Base-by-base conservation (phyloP, 805 yeast species). In the Wickerhamomyces strasburgensis region DNA sequence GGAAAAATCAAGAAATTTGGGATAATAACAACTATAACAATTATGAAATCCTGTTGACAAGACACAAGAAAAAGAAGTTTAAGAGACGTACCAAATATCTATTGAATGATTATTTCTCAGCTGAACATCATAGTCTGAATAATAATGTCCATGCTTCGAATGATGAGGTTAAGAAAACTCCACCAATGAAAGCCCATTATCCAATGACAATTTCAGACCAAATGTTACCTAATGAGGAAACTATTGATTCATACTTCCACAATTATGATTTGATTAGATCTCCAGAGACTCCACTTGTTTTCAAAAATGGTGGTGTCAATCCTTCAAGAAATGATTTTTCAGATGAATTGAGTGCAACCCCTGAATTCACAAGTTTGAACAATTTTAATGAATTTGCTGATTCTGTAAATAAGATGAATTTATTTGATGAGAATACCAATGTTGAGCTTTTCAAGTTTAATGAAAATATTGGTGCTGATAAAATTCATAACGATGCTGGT, bases 11-110 rank as follows among this genome's bases (percentile, higher is more conserved):
- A 13, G 88, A 79, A 46, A 72, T 56, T 52, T 86, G 95, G 95
- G 96, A 86, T 57, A 86, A 84, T 62, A 87, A 86, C 60, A 44
- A 60, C 27, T 53, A 54, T 35, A 56, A 60, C 31, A 86, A 86
- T 60, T 86, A 82, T 58, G 68, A 64, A 29, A 59, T 86, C 14
- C 14, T 42, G 8, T 29, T 55, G 26, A 42, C 41, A n/a, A 46
- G 44, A 13, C 34, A 36, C 6, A 43, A 41, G 23, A 34, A 25
- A 19, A 27, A 14, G 5, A 41, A 33, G n/a, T 33, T 14, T 4
- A 32, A 33, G 2, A 31, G 37, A 5, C 42, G 37, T 15, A 32
- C 42, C 6, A 51, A 44, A 35, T 40, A 45, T 19, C 40, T 40
- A 7, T 37, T 53, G 19, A 44, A 52, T 30, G 56, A 50, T 27